A percentile compares a stretch with the other conserved stretches of the same genome.
phyloP scores from a whole-genome alignment of 331 rosid genomes.

The Pyracantha coccinea region DNA sequence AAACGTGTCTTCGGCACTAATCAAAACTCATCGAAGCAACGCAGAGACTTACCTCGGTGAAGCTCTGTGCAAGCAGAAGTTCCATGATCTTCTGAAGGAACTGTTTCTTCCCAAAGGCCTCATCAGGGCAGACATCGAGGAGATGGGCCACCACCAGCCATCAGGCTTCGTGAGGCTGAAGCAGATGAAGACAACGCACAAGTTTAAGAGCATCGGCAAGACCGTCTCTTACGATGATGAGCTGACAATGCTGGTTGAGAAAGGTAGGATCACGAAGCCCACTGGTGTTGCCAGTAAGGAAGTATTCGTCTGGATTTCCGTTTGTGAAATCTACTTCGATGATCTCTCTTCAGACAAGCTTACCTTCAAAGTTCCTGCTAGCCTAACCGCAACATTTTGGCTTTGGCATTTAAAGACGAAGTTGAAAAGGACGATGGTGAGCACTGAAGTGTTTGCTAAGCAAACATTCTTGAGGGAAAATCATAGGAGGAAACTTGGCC shows the following conservation, averaged over 20 bases:
- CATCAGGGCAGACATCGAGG: background rate
- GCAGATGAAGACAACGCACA: background rate
- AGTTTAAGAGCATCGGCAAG: background rate
- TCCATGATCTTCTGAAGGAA: background rate
- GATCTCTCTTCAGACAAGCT: background rate
- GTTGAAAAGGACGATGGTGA: background rate
- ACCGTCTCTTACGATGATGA: background rate
- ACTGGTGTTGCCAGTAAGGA: conserved; percentile 1
- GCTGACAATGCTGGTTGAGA: conserved; percentile 2
- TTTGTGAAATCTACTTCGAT: background rate
- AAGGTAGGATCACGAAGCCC: background rate
- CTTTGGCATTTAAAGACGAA: background rate
- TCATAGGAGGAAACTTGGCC: background rate
- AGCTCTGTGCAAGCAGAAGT: background rate
- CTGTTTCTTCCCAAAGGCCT: background rate
- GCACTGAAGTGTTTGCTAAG: background rate
- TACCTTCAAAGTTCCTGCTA: background rate
- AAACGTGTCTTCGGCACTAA: background rate
- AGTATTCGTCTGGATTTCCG: background rate
- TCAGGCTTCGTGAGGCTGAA: background rate
- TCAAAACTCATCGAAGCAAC: background rate
- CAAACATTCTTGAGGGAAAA: background rate
- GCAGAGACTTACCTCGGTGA: background rate
- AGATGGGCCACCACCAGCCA: background rate
- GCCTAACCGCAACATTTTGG: background rate